These are phyloP conservation scores for Xylaria sp. DNA, from an alignment of 2,329 filamentous ascomycete species.

Conservation along the genomic window DNA sequence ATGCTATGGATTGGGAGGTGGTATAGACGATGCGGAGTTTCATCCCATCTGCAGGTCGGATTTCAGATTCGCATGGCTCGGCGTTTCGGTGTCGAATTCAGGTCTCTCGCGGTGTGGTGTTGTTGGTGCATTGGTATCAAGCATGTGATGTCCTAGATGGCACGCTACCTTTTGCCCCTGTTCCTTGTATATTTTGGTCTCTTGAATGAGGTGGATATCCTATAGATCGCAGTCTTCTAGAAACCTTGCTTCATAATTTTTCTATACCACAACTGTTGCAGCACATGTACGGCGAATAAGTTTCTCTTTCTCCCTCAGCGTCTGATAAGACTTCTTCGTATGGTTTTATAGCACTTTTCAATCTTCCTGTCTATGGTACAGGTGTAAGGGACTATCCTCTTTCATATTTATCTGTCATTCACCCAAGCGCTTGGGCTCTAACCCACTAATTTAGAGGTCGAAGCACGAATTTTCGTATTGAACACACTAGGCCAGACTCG, in stretches of 20 bases:
- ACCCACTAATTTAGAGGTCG: no score
- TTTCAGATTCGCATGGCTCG: not conserved
- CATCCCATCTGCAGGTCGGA: not conserved
- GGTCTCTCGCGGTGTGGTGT: not conserved
- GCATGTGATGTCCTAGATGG: slow-evolving; percentile 11
- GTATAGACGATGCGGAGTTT: slow-evolving; percentile 29
- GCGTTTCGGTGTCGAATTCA: slow-evolving; percentile 10
- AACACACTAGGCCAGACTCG: no score
- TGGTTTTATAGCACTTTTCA: no score
- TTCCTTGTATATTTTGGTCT: slow-evolving; percentile 6
- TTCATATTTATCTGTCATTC: no score
- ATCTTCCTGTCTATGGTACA: no score
- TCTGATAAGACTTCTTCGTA: no score
- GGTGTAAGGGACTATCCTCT: no score
- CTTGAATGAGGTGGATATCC: not conserved
- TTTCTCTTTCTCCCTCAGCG: no score
- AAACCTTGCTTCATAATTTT: no score
- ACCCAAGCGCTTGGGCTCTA: no score
- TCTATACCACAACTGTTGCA: no score
- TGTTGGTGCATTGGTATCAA: slow-evolving; percentile 2
- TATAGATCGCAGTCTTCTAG: not conserved
- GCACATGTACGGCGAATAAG: not conserved
- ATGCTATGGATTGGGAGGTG: slow-evolving; percentile 65
- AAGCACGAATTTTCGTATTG: no score
- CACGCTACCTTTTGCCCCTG: not conserved